These are phyloP conservation scores for Ascocoryne sarcoides DNA, from an alignment of 2,329 filamentous ascomycete species.

Conservation along the genomic window DNA sequence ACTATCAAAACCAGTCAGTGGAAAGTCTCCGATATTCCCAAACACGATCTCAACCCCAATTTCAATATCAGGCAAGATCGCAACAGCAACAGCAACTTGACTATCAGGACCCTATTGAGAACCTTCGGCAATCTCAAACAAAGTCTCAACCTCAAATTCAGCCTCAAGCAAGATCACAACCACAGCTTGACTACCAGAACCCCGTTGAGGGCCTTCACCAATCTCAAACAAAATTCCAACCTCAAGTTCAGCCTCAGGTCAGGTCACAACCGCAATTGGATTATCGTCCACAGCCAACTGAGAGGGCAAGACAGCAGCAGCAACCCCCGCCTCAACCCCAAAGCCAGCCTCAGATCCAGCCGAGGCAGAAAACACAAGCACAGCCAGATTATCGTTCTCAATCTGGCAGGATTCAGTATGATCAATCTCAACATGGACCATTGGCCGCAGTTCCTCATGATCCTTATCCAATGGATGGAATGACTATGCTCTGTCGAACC, in stretches of 20 bases:
- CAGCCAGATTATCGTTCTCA: slow-evolving; percentile 8
- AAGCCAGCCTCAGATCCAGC: neutral
- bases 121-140: slow-evolving; percentile 8
- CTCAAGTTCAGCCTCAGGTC: slow-evolving; percentile 9
- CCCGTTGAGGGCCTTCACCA: slow-evolving; percentile 4
- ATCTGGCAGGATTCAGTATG: slow-evolving; percentile 16
- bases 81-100: neutral
- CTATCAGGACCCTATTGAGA: slow-evolving; percentile 4
- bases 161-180: neutral
- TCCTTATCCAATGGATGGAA: slow-evolving; percentile 87
- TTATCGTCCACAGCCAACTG: slow-evolving; percentile 5
- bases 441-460: slow-evolving; percentile 75
- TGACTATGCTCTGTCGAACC: slow-evolving; percentile 92
- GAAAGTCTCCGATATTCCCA: slow-evolving; percentile 9
- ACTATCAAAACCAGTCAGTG: slow-evolving; percentile 6
- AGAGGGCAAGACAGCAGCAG: neutral
- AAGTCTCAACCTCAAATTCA: slow-evolving; percentile 7
- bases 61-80: neutral
- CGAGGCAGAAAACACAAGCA: slow-evolving; percentile 1
- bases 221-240: slow-evolving; percentile 9
- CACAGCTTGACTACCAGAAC: slow-evolving; percentile 4
- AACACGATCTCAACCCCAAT: slow-evolving; percentile 6
- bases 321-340: neutral
- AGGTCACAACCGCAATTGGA: slow-evolving; percentile 13
- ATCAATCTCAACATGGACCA: slow-evolving; percentile 46